Evolutionary conservation across 2,329 filamentous ascomycete species (phyloP).

Genomic region (Emericellopsis cladophorae): DNA sequence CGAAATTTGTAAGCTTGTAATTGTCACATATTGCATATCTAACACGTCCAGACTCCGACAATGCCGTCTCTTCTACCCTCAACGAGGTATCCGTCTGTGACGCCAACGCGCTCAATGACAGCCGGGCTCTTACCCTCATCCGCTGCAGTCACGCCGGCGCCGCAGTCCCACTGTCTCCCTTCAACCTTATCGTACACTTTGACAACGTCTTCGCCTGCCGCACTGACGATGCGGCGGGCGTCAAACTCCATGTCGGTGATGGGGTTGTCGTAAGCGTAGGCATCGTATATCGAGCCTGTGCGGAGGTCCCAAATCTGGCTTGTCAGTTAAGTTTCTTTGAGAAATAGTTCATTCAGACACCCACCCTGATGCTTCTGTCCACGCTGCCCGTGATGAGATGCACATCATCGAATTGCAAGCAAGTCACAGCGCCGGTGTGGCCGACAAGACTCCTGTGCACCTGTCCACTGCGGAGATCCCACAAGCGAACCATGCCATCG

Average conservation of each 20-base stretch:
- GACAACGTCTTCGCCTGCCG: slow-evolving; percentile 83
- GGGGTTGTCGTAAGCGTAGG: slow-evolving; percentile 86
- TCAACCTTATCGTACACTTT: slow-evolving; percentile 99
- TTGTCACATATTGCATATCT: slow-evolving; percentile 12
- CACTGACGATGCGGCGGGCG: slow-evolving; percentile 72
- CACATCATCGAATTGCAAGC: slow-evolving; percentile 90
- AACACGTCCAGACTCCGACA: slow-evolving; percentile 83
- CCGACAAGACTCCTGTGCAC: slow-evolving; percentile 94
- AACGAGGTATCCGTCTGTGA: slow-evolving; percentile 87
- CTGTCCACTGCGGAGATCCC: slow-evolving; percentile 92
- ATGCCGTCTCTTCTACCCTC: slow-evolving; percentile 82
- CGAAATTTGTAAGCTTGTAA: neutral
- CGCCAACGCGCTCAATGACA: slow-evolving; percentile 72
- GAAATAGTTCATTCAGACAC: slow-evolving; percentile 18
- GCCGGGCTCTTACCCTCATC: slow-evolving; percentile 52
- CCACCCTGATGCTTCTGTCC: slow-evolving; percentile 86
- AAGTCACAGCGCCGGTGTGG: slow-evolving; percentile 88
- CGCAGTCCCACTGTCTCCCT: slow-evolving; percentile 92
- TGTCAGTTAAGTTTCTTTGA: slow-evolving; percentile 9
- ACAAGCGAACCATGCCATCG: slow-evolving; percentile 91
- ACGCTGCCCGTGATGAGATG: slow-evolving; percentile 87
- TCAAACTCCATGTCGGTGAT: slow-evolving; percentile 98
- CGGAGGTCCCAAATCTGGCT: slow-evolving; percentile 95
- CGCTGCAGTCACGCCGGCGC: slow-evolving; percentile 61
- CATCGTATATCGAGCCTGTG: slow-evolving; percentile 88